These are phyloP conservation scores for Erodium texanum DNA, from an alignment of 441 rosid genomes.

Conservation along the genomic window DNA sequence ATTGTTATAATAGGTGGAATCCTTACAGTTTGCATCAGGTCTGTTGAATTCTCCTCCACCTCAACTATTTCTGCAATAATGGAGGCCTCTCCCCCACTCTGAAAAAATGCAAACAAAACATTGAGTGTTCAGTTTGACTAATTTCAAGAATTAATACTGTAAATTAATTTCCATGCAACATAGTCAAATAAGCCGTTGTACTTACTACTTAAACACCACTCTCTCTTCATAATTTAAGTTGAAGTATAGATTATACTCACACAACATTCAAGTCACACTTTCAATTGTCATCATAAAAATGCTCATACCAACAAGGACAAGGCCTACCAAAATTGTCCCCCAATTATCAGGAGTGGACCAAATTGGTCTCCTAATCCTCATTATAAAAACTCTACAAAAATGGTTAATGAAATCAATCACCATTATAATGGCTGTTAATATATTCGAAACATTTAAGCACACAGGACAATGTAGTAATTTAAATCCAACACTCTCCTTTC, in stretches of 20 bases:
- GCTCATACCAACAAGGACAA: not conserved
- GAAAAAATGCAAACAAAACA: no score
- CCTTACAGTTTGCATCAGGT: conserved; percentile 61
- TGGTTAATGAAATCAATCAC: not conserved
- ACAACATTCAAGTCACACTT: not conserved
- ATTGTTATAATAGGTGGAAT: conserved; percentile 76
- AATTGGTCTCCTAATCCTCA: not conserved
- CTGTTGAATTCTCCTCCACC: conserved; percentile 82
- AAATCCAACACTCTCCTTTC: not conserved
- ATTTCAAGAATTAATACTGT: no score
- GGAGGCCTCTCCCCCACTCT: conserved; percentile 92
- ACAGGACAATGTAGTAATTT: not conserved
- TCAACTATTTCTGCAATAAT: conserved; percentile 85
- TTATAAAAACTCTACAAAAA: not conserved
- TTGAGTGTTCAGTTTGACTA: no score
- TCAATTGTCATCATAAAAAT: not conserved
- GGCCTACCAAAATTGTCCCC: not conserved
- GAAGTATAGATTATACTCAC: not conserved
- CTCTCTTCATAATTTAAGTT: not conserved
- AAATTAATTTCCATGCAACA: not conserved
- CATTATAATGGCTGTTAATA: not conserved
- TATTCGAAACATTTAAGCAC: not conserved
- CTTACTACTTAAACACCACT: not conserved
- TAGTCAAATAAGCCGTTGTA: not conserved
- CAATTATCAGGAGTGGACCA: not conserved